Base-by-base conservation (phyloP, 2,329 filamentous ascomycete genomes). In the Pseudocercospora ulei region DNA sequence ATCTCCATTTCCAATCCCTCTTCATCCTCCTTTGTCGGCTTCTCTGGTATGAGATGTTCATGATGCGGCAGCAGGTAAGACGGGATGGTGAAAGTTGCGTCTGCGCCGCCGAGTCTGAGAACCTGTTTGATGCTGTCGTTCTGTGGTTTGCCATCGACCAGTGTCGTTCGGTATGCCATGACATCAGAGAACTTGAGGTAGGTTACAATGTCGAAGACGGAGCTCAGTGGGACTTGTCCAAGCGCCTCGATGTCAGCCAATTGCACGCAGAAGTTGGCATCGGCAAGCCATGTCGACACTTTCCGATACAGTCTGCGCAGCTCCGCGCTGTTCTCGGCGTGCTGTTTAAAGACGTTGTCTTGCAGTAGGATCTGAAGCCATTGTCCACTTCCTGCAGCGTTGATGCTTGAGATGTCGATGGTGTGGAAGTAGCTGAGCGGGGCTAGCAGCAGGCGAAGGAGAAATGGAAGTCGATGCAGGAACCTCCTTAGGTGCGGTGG, bases 361-460 rank as follows among this genome's bases (percentile, higher is more conserved):
- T 65, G 57, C 31, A 73, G 62, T 26, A 71, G 53, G 6, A 57
- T 57, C 2, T 66, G 63, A 11, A 72, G 62, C 64, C 67, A 73
- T 38, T 64, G 62, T 0, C 70, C 70, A 4, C 69, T 71, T 0
- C 66, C 65, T 3, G 66, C 67, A 1, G 64, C 63, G 16, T 64
- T 70, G 30, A 74, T 60, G 0, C 68, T 71, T n/a, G 60, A 53
- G 43, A 73, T 66, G 26, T 56, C 59, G 33, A 73, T 62, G 0
- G 69, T 65, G 43, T 73, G 70, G 41, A 73, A 71, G 46, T 73
- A 71, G 43, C 64, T 65, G 3, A 73, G 53, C 0, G 68, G 65
- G 14, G 61, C 65, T 1, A 73, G 61, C 4, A 71, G 61, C 0
- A 69, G 45, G 9, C 70, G 63, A 5, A 68, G 60, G 2, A 72